Evolutionary conservation across 2,329 filamentous ascomycete genomes (phyloP).

Genomic region (Diaporthe aspalathi): DNA sequence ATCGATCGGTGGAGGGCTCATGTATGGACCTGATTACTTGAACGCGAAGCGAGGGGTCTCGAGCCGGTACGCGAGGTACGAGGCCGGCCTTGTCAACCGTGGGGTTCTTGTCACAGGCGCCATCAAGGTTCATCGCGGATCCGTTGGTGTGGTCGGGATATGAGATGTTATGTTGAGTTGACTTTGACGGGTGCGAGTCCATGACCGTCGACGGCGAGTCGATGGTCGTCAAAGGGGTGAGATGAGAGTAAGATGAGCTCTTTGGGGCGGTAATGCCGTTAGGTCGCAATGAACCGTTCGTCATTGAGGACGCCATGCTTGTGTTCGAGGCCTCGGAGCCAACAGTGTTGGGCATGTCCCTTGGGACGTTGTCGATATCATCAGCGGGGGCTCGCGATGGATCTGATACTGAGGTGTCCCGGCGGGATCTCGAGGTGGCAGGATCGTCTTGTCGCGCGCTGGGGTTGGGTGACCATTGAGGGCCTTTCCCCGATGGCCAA

Average conservation of each 20-base stretch:
- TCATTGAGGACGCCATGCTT: constrained; percentile 78
- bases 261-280: constrained; percentile 54
- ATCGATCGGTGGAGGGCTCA: constrained; percentile 69
- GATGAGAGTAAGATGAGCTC: constrained; percentile 55
- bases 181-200: constrained; percentile 61
- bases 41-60: constrained; percentile 65
- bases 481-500: constrained; percentile 40
- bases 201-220: constrained; percentile 64
- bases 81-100: constrained; percentile 47
- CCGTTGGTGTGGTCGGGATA: constrained; percentile 53
- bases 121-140: constrained; percentile 47
- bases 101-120: constrained; percentile 46
- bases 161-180: constrained; percentile 65
- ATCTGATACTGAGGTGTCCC: constrained; percentile 51
- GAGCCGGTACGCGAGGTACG: constrained; percentile 62
- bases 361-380: constrained; percentile 69
- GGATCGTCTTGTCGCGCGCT: constrained; percentile 40
- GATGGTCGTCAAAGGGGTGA: constrained; percentile 63
- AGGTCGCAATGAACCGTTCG: constrained; percentile 63
- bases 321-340: constrained; percentile 79
- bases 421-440: constrained; percentile 50
- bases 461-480: constrained; percentile 44
- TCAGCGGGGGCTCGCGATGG: constrained; percentile 56
- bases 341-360: constrained; percentile 76
- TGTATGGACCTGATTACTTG: constrained; percentile 70